Percentiles rank a stretch among this genome's conserved stretches.
Evolutionary conservation across 768 basidiomycete species (phyloP).

Genomic region (Hemileccinum impolitum): DNA sequence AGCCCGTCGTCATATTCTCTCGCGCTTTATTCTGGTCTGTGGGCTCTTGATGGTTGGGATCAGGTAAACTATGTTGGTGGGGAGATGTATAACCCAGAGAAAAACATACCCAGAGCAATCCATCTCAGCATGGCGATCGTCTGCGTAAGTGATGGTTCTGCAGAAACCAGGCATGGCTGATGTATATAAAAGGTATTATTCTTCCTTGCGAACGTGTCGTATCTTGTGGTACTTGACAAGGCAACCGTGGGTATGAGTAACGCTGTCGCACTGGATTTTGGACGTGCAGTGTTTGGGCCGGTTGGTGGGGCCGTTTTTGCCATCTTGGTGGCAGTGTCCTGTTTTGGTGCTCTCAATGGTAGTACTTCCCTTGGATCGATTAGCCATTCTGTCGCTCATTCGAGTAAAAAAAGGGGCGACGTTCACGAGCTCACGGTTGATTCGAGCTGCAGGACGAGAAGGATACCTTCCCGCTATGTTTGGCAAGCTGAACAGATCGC

Average conservation of each 20-base stretch:
- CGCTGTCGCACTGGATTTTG: conserved; percentile 90
- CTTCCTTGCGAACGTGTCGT: conserved; percentile 79
- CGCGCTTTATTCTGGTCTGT: conserved; percentile 93
- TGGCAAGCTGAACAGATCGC: conserved; percentile 65
- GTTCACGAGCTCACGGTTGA: conserved; percentile 77
- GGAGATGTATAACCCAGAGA: conserved; percentile 77
- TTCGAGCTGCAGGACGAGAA: conserved; percentile 87
- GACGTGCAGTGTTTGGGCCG: conserved; percentile 79
- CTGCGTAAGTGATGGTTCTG: conserved; percentile 43
- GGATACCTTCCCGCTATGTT: conserved; percentile 84
- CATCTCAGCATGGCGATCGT: conserved; percentile 89
- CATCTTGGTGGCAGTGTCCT: conserved; percentile 88
- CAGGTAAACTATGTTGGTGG: conserved; percentile 89
- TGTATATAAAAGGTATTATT: conserved; percentile 57
- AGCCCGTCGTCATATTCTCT: conserved; percentile 86
- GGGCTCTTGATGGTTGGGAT: conserved; percentile 98
- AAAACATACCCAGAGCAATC: conserved; percentile 84
- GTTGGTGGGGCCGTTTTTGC: conserved; percentile 88
- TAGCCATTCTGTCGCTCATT: background rate
- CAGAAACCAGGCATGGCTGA: background rate
- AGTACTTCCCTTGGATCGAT: conserved; percentile 9
- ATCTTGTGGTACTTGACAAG: conserved; percentile 91
- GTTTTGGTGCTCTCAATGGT: conserved; percentile 94
- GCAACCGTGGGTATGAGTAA: conserved; percentile 72
- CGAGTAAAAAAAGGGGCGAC: conserved; percentile 48